Percentiles rank a stretch among this genome's conserved stretches.
These are phyloP conservation scores for Pseudocercospora eumusae DNA, from an alignment of 2,329 filamentous ascomycete genomes.

Conservation along the genomic window DNA sequence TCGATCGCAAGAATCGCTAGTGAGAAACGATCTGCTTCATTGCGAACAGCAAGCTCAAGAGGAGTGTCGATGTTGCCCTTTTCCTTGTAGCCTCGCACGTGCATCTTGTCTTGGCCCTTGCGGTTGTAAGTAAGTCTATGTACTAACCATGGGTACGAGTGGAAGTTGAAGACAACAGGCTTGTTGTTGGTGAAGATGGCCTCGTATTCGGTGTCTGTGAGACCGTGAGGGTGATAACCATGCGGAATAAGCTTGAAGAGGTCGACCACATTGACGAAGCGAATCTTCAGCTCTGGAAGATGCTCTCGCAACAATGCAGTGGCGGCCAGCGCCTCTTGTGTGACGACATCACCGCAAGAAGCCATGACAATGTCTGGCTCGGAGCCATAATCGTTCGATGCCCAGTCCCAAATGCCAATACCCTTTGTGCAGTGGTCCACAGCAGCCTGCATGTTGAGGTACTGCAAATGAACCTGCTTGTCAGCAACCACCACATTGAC, in stretches of 20 bases:
- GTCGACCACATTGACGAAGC: slow-evolving; percentile 78
- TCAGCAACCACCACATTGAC: slow-evolving; percentile 80
- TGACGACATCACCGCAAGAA: slow-evolving; percentile 72
- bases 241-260: slow-evolving; percentile 76
- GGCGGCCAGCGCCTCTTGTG: slow-evolving; percentile 72
- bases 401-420: slow-evolving; percentile 75
- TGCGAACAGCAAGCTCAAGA: slow-evolving; percentile 74
- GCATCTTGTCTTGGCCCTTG: slow-evolving; percentile 65
- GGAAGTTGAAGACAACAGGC: slow-evolving; percentile 81
- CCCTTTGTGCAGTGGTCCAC: slow-evolving; percentile 77
- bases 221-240: slow-evolving; percentile 70
- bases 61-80: slow-evolving; percentile 85
- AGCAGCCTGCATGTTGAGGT: slow-evolving; percentile 70
- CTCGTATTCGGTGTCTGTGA: slow-evolving; percentile 65
- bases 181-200: slow-evolving; percentile 71
- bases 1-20: slow-evolving; percentile 77
- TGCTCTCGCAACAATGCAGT: slow-evolving; percentile 71
- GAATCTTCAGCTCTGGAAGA: slow-evolving; percentile 71
- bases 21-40: slow-evolving; percentile 74
- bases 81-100: slow-evolving; percentile 77
- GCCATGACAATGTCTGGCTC: slow-evolving; percentile 78
- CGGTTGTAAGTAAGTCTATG: slow-evolving; percentile 76
- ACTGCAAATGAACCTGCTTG: slow-evolving; percentile 78
- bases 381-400: slow-evolving; percentile 66
- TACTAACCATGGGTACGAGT: slow-evolving; percentile 78